Base-by-base conservation (phyloP, 2,329 filamentous ascomycete genomes). In the Calonectria naviculata region DNA sequence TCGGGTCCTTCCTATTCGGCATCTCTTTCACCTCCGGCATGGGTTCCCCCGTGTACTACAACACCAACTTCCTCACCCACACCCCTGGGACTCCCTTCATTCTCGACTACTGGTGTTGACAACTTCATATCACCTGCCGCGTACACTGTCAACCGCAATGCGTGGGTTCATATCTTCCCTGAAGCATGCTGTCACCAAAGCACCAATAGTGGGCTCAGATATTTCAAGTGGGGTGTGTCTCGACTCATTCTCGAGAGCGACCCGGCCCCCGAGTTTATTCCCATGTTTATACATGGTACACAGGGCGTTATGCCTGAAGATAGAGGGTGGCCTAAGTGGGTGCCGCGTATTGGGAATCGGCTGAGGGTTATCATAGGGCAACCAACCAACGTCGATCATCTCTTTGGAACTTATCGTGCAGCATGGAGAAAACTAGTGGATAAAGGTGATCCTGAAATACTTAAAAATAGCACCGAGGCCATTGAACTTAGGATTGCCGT, bases 211-310 rank as follows among this genome's bases (percentile, higher is more conserved):
- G 91, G 92, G 9, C 92, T 98, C 87, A 93, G 97, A 34, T 99
- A 99, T 85, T 98, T 98, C 90, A 98, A 98, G 86, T 99, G 97
- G 97, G 97, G 97, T 1, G 88, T 98, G 2, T 95, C 96, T 8
- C 91, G 97, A 2, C 88, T 98, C 69, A 97, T 99, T 69, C 90
- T 99, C 56, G 97, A 99, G 83, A 91, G 93, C 56, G 93, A 96
- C 60, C 94, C 95, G 4, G 92, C 94, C 73, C 97, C 97, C 0
- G 94, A 97, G 76, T 89, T 99, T 24, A 89, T 99, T 41, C 95
- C 97, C 49, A 96, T 99, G 84, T 99, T 97, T 87, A 93, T 98
- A 61, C 94, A 98, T 78, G 97, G 97, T 31, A 93, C 94, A 19
- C 93, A 98, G 80, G 85, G 93, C 70, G 88, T 98, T 76, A 98